Percentiles rank a stretch among this genome's conserved stretches.
Evolutionary conservation across 106 monocot genomes (phyloP).

Genomic region (Apostasia ramifera): DNA sequence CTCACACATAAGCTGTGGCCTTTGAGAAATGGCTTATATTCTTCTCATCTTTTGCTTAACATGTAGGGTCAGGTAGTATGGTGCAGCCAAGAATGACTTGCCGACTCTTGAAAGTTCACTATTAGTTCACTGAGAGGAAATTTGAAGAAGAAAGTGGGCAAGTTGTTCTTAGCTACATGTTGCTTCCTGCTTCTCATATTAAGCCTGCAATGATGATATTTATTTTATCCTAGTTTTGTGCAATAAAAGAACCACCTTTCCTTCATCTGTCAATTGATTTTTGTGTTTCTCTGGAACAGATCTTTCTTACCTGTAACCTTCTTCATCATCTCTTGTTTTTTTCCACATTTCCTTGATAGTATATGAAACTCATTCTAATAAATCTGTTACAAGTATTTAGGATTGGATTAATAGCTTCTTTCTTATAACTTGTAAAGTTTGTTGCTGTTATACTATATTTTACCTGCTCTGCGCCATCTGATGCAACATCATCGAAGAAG

Average conservation of each 20-base stretch:
- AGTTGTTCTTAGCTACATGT: constrained; percentile 73
- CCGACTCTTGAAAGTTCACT: constrained; percentile 18
- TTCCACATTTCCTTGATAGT: too few relatives aligned
- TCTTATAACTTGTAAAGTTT: too few relatives aligned
- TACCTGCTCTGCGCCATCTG: too few relatives aligned
- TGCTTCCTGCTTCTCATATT: constrained; percentile 51
- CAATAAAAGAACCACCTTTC: neutral
- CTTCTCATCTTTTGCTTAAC: constrained; percentile 36
- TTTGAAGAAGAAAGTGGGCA: constrained; percentile 35
- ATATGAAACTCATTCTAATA: neutral
- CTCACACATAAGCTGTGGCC: neutral
- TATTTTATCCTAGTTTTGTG: neutral
- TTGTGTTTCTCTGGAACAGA: neutral
- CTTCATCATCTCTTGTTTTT: neutral
- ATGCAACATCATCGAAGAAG: too few relatives aligned
- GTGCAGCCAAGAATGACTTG: constrained; percentile 93
- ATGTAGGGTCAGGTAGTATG: constrained; percentile 41
- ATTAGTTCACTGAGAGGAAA: neutral
- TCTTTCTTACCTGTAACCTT: neutral
- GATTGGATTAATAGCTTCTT: too few relatives aligned
- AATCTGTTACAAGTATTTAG: too few relatives aligned
- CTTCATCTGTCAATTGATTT: neutral
- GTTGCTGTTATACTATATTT: too few relatives aligned
- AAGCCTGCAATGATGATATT: constrained; percentile 26
- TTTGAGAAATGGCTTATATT: neutral